Conservation (phyloP, 1,284 basidiomycete genomes). For the Rhizoctonia solani region DNA sequence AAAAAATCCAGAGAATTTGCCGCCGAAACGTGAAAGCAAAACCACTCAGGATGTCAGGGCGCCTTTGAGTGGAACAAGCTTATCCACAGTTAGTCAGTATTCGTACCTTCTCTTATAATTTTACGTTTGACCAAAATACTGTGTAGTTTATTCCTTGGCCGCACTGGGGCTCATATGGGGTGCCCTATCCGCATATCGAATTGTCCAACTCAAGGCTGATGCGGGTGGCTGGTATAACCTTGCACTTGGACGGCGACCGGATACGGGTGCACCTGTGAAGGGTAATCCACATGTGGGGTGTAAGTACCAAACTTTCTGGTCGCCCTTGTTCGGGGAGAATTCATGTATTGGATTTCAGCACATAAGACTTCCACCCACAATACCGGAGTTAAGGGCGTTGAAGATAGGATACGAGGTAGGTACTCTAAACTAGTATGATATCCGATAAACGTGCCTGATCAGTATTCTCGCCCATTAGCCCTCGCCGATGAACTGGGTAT, state of each 20-base stretch:
- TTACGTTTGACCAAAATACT: not conserved
- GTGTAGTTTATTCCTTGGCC: constrained; percentile 35
- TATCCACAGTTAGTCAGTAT: constrained; percentile 13
- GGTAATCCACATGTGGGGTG: constrained; percentile 24
- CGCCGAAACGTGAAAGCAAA: constrained; percentile 33
- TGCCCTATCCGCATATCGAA: constrained; percentile 36
- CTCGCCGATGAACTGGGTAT: constrained; percentile 39
- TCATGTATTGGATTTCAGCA: too few relatives aligned
- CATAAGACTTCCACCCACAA: not conserved
- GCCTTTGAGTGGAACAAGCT: constrained; percentile 11
- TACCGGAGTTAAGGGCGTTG: constrained; percentile 14
- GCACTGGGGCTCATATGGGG: constrained; percentile 25
- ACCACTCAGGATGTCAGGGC: constrained; percentile 28
- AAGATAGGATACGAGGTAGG: constrained; percentile 22
- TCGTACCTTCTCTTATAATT: not conserved
- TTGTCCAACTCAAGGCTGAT: constrained; percentile 37
- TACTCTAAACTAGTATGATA: not conserved
- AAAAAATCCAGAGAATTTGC: constrained; percentile 15
- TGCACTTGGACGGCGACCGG: constrained; percentile 34
- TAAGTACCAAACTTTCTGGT: not conserved
- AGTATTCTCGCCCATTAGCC: not conserved
- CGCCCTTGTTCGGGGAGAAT: too few relatives aligned
- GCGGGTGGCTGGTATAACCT: constrained; percentile 40
- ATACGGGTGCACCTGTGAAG: constrained; percentile 26
- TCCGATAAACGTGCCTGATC: not conserved